A percentile compares a stretch with the other conserved stretches of the same genome.
Conservation (phyloP, 805 yeast genomes). For the Lachancea sp. region DNA sequence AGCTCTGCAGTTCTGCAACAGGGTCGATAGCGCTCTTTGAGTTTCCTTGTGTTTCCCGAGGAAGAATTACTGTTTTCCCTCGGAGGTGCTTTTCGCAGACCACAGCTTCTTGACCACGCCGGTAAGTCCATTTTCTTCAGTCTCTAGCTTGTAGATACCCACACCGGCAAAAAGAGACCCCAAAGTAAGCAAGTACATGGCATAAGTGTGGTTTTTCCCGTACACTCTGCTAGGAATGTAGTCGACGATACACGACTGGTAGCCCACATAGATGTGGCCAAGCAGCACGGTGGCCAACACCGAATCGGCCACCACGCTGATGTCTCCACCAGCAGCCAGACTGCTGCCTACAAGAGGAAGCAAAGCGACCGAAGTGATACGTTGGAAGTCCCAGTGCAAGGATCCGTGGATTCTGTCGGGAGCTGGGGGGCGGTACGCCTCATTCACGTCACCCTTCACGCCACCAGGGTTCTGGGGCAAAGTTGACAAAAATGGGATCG, state of each 20-base stretch:
- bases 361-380: conserved; percentile 58
- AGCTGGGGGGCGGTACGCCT: conserved; percentile 67
- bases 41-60: no score
- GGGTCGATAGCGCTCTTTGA: neutral
- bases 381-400: conserved; percentile 90
- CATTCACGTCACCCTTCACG: conserved; percentile 90
- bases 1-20: no score
- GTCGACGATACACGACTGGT: conserved; percentile 87
- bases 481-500: conserved; percentile 46
- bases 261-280: conserved; percentile 78
- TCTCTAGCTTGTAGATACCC: conserved; percentile 78
- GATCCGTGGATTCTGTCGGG: conserved; percentile 69
- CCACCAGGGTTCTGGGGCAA: conserved; percentile 84
- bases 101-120: conserved; percentile 60
- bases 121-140: conserved; percentile 71
- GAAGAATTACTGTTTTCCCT: conserved; percentile 13
- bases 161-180: conserved; percentile 68
- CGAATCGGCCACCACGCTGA: conserved; percentile 67
- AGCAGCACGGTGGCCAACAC: conserved; percentile 57
- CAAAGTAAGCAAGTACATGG: conserved; percentile 58
- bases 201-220: conserved; percentile 66
- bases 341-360: conserved; percentile 76
- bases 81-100: conserved; percentile 31
- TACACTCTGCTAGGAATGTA: conserved; percentile 84
- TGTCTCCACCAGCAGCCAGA: conserved; percentile 59